Evolutionary conservation across 345 rosid genomes (phyloP), one percentile per base, ranked within the genome.

Genomic region (Cardamine resedifolia): DNA sequence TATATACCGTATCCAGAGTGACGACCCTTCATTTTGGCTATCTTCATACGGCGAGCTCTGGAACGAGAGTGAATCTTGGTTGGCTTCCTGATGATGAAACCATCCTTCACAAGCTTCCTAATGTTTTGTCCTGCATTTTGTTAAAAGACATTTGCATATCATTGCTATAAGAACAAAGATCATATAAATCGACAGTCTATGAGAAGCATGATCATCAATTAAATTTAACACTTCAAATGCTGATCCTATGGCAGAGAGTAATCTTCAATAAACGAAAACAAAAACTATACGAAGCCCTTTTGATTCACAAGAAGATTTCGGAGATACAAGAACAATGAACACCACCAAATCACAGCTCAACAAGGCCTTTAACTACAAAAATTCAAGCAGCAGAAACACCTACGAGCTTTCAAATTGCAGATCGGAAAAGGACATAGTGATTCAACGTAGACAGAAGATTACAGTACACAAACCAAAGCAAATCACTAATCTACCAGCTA

Each of bases 61-160:
- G 98, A 88, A 2, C 97, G 93, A 16, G 98, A 94, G 81, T 94
- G 98, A 52, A 94, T 94, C 89, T 94, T 91, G 2, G 98, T 91
- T 62, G 97, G 98, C 59, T 91, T 94, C 85, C 91, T 89, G 79
- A 94, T 94, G 75, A 94, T 87, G 71, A 94, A 94, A 55, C 98
- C 98, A 85, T 94, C 96, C 81, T 89, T 94, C 56, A 94, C 96
- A 71, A 91, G 83, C 87, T 91, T 94, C 93, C 98, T 87, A 34
- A 94, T 84, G 74, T 91, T 94, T 66, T 87, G 97, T 51, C 98
- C 98, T 70, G 57, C 11, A 31, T 0, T 10, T 19, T 0, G 1
- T 30, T 43, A 7, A 69, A 9, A 55, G 0, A n/a, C 9, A 43
- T 43, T n/a, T n/a, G 20, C 9, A n/a, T 6, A 6, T 43, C 20